Percentiles rank a stretch among this genome's conserved stretches.
phyloP scores from a whole-genome alignment of 2,329 filamentous ascomycete genomes.

The Aspergillus fructus region DNA sequence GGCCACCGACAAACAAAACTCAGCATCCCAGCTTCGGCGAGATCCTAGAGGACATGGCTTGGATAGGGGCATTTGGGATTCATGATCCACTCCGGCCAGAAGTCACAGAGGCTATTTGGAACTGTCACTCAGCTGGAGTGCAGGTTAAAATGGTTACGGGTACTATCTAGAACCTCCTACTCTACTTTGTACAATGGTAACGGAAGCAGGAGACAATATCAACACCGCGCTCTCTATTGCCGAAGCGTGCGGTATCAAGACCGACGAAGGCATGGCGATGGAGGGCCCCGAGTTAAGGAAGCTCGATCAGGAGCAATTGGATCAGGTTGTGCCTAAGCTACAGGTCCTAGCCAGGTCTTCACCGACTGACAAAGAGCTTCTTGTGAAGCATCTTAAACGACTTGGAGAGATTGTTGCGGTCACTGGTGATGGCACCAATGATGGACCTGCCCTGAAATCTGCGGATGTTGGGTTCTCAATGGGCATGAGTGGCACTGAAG shows the following conservation, averaged over 20 bases:
- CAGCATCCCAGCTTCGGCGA: conserved; percentile 66
- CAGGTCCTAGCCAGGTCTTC: conserved; percentile 66
- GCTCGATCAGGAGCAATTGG: conserved; percentile 59
- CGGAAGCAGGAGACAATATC: conserved; percentile 57
- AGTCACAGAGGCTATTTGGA: conserved; percentile 65
- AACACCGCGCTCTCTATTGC: conserved; percentile 74
- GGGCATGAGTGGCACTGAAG: conserved; percentile 67
- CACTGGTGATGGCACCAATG: conserved; percentile 67
- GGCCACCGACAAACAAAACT: conserved; percentile 56
- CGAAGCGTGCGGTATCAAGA: conserved; percentile 68
- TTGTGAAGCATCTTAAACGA: conserved; percentile 61
- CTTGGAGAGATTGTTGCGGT: conserved; percentile 62
- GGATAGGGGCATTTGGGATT: conserved; percentile 72
- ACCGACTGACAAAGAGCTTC: conserved; percentile 65
- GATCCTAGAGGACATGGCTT: conserved; percentile 70
- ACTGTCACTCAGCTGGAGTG: conserved; percentile 68
- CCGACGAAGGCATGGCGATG: conserved; percentile 61
- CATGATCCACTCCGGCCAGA: conserved; percentile 72
- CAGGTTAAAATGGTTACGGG: conserved; percentile 72
- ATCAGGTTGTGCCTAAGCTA: conserved; percentile 57
- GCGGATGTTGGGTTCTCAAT: conserved; percentile 69
- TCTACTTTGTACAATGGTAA: not conserved
- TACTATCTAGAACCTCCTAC: not conserved
- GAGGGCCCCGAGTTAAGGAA: conserved; percentile 67
- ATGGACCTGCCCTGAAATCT: conserved; percentile 64